These are phyloP conservation scores for Hylodesmum podocarpum DNA, from an alignment of 306 rosid species.

Conservation along the genomic window DNA sequence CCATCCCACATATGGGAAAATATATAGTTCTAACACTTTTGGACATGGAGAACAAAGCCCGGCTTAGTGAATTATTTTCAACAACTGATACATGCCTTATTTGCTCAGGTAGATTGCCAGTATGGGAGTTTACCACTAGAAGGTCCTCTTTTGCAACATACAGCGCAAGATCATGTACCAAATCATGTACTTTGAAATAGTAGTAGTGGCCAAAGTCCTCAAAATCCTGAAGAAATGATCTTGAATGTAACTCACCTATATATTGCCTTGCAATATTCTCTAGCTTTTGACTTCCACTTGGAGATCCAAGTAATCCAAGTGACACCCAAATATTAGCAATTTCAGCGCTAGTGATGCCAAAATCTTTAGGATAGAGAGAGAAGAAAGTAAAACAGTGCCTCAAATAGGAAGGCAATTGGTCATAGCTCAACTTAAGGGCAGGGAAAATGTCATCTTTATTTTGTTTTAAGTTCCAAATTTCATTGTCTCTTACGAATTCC, in stretches of 20 bases:
- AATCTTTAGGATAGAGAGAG: slow-evolving; percentile 13
- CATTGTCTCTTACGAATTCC: slow-evolving; percentile 18
- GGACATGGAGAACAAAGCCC: neutral
- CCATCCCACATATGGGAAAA: neutral
- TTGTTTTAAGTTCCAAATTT: slow-evolving; percentile 35
- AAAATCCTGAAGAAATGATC: slow-evolving; percentile 19
- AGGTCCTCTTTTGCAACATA: slow-evolving; percentile 1
- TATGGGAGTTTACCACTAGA: neutral
- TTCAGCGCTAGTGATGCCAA: accelerated
- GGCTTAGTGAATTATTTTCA: neutral
- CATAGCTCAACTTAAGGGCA: slow-evolving; percentile 39
- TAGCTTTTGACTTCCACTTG: too few species aligned
- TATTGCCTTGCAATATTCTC: slow-evolving; percentile 16
- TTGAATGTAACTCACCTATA: neutral
- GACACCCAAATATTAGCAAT: neutral
- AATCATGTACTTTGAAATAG: neutral
- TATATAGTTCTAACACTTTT: neutral
- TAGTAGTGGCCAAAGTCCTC: neutral
- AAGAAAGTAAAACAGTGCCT: slow-evolving; percentile 37
- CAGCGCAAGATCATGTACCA: slow-evolving; percentile 15
- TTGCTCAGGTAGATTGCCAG: neutral
- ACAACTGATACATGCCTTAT: neutral
- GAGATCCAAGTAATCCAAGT: too few species aligned
- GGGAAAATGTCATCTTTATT: slow-evolving; percentile 14
- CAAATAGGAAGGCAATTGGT: slow-evolving; percentile 32